Evolutionary conservation across 23 red algal genomes (phyloP).

Genomic region (Gracilaria gracilis): DNA sequence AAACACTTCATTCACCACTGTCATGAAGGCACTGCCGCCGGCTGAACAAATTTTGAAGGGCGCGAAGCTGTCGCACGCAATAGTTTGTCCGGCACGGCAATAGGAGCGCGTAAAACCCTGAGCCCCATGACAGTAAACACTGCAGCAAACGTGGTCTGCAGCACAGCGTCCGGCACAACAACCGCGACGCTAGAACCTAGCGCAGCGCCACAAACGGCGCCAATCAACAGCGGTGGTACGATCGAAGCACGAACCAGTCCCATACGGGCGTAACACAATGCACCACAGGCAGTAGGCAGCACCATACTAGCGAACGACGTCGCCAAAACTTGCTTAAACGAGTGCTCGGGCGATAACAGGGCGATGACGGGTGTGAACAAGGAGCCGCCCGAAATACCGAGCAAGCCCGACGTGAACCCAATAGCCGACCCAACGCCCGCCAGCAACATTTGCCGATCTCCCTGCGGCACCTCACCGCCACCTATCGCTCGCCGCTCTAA

Average conservation of each 20-base stretch:
- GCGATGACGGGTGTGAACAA: conserved; percentile 84
- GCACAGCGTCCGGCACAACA: conserved; percentile 53
- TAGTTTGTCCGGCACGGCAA: conserved; percentile 1
- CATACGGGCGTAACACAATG: conserved; percentile 72
- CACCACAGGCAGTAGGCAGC: conserved; percentile 68
- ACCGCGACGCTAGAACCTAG: conserved; percentile 68
- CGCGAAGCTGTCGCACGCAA: not conserved
- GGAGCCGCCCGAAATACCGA: conserved; percentile 86
- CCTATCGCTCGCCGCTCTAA: not conserved
- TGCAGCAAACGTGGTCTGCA: conserved; percentile 68
- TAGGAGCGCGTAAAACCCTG: conserved; percentile 48
- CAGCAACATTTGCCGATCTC: conserved; percentile 19
- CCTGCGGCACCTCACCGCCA: not conserved
- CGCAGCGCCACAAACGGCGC: conserved; percentile 75
- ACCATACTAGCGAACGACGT: conserved; percentile 86
- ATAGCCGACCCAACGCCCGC: conserved; percentile 44
- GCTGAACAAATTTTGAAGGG: no score
- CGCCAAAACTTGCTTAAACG: conserved; percentile 70
- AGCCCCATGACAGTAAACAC: conserved; percentile 81
- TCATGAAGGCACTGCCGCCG: not conserved
- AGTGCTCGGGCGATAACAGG: conserved; percentile 14
- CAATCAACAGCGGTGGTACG: conserved; percentile 64
- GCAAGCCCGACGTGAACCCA: conserved; percentile 82
- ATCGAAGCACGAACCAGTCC: conserved; percentile 54
- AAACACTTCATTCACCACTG: not conserved